Evolutionary conservation across 2,329 filamentous ascomycete genomes (phyloP), one percentile per base, ranked within the genome.

Genomic region (Anthostomella pinea): DNA sequence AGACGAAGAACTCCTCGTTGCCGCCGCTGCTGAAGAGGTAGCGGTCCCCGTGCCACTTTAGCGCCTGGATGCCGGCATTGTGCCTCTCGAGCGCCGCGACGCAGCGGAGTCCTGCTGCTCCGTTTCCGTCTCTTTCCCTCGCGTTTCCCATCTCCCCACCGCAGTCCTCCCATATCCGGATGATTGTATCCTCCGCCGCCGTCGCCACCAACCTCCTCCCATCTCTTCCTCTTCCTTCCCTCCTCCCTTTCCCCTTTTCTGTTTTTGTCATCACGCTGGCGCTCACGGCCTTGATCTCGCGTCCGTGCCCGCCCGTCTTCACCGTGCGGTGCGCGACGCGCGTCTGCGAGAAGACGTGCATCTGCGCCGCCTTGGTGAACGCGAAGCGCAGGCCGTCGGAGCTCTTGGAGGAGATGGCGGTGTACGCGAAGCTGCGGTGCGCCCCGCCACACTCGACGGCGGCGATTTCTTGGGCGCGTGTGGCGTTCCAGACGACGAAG

Each of bases 11-110:
- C 61, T 98, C 91, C 59, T 96, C 91, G 43, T 81, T 83, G 0
- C 90, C 93, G 5, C 79, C 88, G 52, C 87, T 90, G 47, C 87
- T 95, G 58, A 97, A 85, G 3, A 98, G 75, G 50, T 83, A 85
- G 1, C 69, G 60, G 2, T 83, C 77, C 30, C 77, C 73, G 2
- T 85, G 79, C 87, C 88, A 97, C 41, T 75, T 75, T 1, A 95
- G 67, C 43, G 82, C 75, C 59, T 96, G 91, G 6, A 97, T 78
- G 1, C 91, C 93, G 0, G 88, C 83, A 2, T 80, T 83, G 57
- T 98, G 93, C 36, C 78, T 79, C 47, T 87, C 83, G 14, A 95
- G 62, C 0, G 83, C 79, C 8, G 80, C 75, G 15, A 83, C 55
- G 48, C 79, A 85, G 27, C 59, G 57, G 41, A 70, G 43, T 5